Evolutionary conservation across 805 yeast genomes (phyloP), one percentile per base, ranked within the genome.

Genomic region (Pichia paraexigua): DNA sequence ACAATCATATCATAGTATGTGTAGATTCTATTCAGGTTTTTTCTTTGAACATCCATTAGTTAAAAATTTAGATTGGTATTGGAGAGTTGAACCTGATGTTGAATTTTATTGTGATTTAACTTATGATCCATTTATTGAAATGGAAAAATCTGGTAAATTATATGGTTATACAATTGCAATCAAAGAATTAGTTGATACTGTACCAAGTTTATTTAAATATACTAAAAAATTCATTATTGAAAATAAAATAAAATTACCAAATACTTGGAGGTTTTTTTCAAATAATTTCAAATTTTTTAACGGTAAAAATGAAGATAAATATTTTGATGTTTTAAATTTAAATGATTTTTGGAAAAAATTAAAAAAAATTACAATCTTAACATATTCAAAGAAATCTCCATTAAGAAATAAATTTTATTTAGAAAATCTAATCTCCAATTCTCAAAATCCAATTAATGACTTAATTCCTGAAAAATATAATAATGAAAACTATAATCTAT

Each of bases 31-130:
- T 63, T 81, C 95, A 0, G 96, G 96, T 1, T 73, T 74, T 52
- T 92, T 92, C 63, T 88, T 79, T 69, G 79, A 83, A 53, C 97
- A 92, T 65, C 86, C 85, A 7, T 63, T 87, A 55, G 83, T 92
- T 43, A 67, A 68, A 47, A 76, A 80, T 53, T 75, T 81, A 51
- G 89, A 90, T 55, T 92, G 96, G 95, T 92, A 90, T 69, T 91
- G 97, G 97, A 76, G 98, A 51, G 89, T 94, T 13, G 99, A 94
- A 66, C 98, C 98, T 3, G 85, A 85, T 57, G 94, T 92, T 41
- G 83, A 87, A 57, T 89, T 88, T 63, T 89, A 76, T 64, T 92
- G 99, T 68, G 97, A 92, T 65, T 67, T 90, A 50, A 85, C 96
- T 0, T 89, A 91, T 68, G 98, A 92, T 68, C 96, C 97, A 15